These are phyloP conservation scores for Truncatella angustata DNA, from an alignment of 2,329 filamentous ascomycete species.

Conservation along the genomic window DNA sequence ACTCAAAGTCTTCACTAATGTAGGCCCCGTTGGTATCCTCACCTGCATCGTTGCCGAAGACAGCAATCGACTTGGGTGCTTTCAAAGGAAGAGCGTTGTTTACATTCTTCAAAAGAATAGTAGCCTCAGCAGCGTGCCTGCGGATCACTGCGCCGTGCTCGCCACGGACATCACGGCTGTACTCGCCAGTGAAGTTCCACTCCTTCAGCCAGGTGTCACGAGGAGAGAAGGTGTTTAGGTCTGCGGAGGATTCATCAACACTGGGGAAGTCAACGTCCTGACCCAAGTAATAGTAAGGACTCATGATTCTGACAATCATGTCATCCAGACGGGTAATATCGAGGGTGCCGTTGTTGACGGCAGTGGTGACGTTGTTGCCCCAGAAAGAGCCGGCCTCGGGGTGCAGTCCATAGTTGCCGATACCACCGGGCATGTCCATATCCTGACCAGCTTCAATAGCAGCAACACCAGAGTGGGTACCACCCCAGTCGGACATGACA, in stretches of 20 bases:
- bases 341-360: conserved; percentile 14
- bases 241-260: conserved; percentile 42
- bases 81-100: conserved; percentile 59
- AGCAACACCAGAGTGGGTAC: conserved; percentile 31
- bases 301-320: conserved; percentile 53
- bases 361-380: conserved; percentile 38
- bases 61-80: conserved; percentile 53
- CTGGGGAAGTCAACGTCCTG: conserved; percentile 46
- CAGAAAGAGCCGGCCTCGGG: conserved; percentile 38
- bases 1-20: conserved; percentile 63
- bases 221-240: conserved; percentile 49
- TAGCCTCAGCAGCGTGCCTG: conserved; percentile 36
- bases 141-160: conserved; percentile 51
- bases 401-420: conserved; percentile 24
- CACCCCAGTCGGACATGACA: conserved; percentile 39
- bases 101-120: conserved; percentile 68
- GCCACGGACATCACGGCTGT: conserved; percentile 49
- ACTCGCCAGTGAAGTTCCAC: conserved; percentile 46
- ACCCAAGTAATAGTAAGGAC: conserved; percentile 47
- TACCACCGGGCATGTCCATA: conserved; percentile 40
- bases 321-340: conserved; percentile 40
- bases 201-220: conserved; percentile 41
- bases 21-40: conserved; percentile 65
- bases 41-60: conserved; percentile 60
- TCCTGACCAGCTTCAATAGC: conserved; percentile 38